A percentile compares a stretch with the other conserved stretches of the same genome.
Evolutionary conservation across 129 eudicot species (phyloP).

Genomic region (Kitagawia praeruptora): DNA sequence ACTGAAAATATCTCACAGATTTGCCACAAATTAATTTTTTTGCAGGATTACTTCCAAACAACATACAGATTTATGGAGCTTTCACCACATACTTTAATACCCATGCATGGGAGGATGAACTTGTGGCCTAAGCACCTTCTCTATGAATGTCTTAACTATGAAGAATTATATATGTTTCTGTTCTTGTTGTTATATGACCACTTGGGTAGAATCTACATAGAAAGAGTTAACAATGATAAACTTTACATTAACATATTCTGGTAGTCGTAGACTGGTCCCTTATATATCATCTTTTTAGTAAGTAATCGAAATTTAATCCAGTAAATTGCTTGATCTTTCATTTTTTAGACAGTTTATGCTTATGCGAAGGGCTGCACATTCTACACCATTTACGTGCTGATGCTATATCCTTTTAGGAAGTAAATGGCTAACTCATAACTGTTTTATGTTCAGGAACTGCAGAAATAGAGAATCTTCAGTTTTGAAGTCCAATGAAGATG

Average conservation of each 20-base stretch:
- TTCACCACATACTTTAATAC: slow-evolving; percentile 70
- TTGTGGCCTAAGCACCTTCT: slow-evolving; percentile 97
- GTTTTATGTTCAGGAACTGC: slow-evolving; percentile 57
- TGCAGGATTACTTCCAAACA: slow-evolving; percentile 83
- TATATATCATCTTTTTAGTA: neutral
- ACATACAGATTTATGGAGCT: slow-evolving; percentile 83
- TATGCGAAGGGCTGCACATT: neutral
- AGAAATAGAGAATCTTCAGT: slow-evolving; percentile 76
- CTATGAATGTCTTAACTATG: slow-evolving; percentile 88
- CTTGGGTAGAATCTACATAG: neutral
- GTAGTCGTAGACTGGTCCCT: neutral
- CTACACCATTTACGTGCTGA: neutral
- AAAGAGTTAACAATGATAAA: neutral
- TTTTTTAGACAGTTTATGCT: neutral
- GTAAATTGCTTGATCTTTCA: neutral
- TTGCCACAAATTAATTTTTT: neutral
- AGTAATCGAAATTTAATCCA: neutral
- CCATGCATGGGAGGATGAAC: slow-evolving; percentile 91
- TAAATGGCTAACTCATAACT: slow-evolving; percentile 2
- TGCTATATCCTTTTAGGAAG: neutral
- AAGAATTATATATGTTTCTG: neutral
- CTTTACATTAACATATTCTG: neutral
- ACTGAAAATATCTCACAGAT: neutral
- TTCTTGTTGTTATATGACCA: neutral
- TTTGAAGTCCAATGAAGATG: slow-evolving; percentile 70